Conservation (phyloP, 257 asterid species). For the Solanum clarkiae region DNA sequence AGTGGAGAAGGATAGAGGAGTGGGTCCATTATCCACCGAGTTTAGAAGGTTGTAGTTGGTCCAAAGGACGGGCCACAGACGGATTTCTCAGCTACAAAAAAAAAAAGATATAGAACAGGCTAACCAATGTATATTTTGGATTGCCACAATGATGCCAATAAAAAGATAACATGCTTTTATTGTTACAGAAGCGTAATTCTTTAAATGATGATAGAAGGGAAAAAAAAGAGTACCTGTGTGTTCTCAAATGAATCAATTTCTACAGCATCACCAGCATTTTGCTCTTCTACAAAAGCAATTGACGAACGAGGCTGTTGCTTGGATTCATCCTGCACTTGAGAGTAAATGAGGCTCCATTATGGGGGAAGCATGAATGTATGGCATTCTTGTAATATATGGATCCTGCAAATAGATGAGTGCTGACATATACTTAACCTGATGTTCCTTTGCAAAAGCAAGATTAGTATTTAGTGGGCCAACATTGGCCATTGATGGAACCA, state of each 20-base stretch:
- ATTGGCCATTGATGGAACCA: constrained; percentile 1
- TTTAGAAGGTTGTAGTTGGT: no score
- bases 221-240: neutral
- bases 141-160: neutral
- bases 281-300: neutral
- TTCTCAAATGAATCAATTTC: neutral
- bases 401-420: constrained; percentile 5
- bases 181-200: neutral
- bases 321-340: constrained; percentile 6
- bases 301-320: constrained; percentile 13
- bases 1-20: no score
- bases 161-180: neutral
- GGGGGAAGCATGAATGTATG: constrained; percentile 8
- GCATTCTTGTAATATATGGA: constrained; percentile 15
- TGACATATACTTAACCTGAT: constrained; percentile 10
- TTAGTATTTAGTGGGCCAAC: constrained; percentile 1
- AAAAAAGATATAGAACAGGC: neutral
- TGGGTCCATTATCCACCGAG: no score
- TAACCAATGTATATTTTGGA: neutral
- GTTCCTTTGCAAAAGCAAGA: constrained; percentile 12
- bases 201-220: neutral
- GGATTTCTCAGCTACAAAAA: no score
- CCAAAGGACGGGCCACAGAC: no score
- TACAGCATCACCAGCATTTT: neutral
- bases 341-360: constrained; percentile 3